A percentile compares a stretch with the other conserved stretches of the same genome.
These are phyloP conservation scores for Peronospora destructor DNA, from an alignment of 352 stramenopile species.

Conservation along the genomic window DNA sequence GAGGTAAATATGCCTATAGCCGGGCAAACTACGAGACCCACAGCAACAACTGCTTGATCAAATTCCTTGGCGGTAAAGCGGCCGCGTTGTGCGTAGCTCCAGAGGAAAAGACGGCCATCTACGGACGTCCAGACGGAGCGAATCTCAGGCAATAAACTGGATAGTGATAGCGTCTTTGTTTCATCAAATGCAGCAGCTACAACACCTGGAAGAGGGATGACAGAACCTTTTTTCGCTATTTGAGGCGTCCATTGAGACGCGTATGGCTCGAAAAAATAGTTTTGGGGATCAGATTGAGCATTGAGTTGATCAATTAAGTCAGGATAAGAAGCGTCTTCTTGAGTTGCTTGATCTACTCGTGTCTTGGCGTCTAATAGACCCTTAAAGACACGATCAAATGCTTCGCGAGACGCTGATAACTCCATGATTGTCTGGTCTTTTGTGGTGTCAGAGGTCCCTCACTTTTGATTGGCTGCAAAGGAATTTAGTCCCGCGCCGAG, in stretches of 20 bases:
- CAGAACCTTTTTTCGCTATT: slow-evolving; percentile 62
- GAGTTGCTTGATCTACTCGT: slow-evolving; percentile 61
- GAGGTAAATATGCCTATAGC: slow-evolving; percentile 89
- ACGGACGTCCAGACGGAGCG: slow-evolving; percentile 93
- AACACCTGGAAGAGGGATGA: slow-evolving; percentile 60
- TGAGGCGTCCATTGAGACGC: slow-evolving; percentile 73
- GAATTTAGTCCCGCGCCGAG: too few species aligned
- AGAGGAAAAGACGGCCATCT: slow-evolving; percentile 92
- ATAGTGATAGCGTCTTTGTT: slow-evolving; percentile 70
- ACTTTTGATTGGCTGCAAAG: too few species aligned
- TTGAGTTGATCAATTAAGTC: slow-evolving; percentile 76
- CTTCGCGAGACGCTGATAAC: slow-evolving; percentile 18
- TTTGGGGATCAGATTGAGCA: slow-evolving; percentile 80
- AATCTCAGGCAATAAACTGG: slow-evolving; percentile 88
- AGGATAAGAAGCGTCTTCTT: slow-evolving; percentile 69
- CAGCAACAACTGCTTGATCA: slow-evolving; percentile 89
- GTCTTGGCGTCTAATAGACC: slow-evolving; percentile 63
- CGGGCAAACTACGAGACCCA: slow-evolving; percentile 83
- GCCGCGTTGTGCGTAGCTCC: slow-evolving; percentile 83
- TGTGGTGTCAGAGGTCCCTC: too few species aligned
- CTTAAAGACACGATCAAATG: slow-evolving; percentile 46
- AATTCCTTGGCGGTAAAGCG: slow-evolving; percentile 87
- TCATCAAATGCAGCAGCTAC: slow-evolving; percentile 70
- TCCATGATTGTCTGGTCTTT: slow-evolving; percentile 18
- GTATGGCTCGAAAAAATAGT: slow-evolving; percentile 87